Evolutionary conservation across 805 yeast species (phyloP).

Genomic region (Starmera quercuum): DNA sequence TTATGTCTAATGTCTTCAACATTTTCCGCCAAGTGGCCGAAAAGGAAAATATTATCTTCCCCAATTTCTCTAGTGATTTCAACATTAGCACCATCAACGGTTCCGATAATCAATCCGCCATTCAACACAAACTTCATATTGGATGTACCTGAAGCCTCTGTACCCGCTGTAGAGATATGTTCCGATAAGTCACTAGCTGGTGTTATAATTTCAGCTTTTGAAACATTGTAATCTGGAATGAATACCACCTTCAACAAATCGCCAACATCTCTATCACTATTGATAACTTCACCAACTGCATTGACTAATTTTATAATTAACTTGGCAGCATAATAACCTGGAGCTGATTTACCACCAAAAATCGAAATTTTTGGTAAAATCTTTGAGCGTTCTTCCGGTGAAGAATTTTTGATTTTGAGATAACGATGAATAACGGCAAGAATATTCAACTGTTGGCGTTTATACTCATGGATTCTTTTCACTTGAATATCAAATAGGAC

Average conservation of each 20-base stretch:
- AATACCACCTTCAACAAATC: constrained; percentile 79
- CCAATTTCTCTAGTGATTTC: constrained; percentile 93
- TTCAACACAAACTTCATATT: constrained; percentile 93
- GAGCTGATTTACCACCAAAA: constrained; percentile 95
- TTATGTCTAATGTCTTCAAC: constrained; percentile 79
- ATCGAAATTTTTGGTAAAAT: constrained; percentile 71
- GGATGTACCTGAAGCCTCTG: constrained; percentile 94
- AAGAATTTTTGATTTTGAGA: constrained; percentile 61
- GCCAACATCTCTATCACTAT: constrained; percentile 66
- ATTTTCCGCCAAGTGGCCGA: constrained; percentile 85
- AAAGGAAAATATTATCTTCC: constrained; percentile 85
- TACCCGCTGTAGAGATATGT: constrained; percentile 95
- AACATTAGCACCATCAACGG: constrained; percentile 95
- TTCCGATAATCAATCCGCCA: constrained; percentile 91
- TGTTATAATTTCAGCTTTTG: constrained; percentile 84
- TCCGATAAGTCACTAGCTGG: constrained; percentile 90
- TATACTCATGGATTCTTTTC: constrained; percentile 91
- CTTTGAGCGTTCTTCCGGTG: constrained; percentile 50
- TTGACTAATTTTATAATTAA: constrained; percentile 80
- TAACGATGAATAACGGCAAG: constrained; percentile 86
- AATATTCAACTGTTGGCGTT: constrained; percentile 89
- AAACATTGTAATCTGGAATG: constrained; percentile 88
- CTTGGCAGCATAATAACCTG: constrained; percentile 96
- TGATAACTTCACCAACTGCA: constrained; percentile 73
- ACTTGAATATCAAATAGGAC: constrained; percentile 88